phyloP scores from a whole-genome alignment of 1,139 yeast genomes.

The Yamadazyma dushanensis region DNA sequence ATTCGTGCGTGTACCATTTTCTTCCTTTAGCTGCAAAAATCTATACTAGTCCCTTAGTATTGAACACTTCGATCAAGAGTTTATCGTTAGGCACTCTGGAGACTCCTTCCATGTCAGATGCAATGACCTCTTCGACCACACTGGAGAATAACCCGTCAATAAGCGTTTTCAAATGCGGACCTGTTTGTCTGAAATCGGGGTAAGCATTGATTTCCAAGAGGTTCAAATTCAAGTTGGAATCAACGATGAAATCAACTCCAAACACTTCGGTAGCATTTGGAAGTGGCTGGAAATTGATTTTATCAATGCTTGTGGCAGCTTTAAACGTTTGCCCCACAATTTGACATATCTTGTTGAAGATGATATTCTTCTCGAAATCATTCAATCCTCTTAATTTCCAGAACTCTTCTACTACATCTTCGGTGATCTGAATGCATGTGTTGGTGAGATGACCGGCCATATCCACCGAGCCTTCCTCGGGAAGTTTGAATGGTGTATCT shows the following conservation, averaged over 20 bases:
- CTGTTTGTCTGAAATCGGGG: constrained; percentile 97
- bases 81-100: constrained; percentile 9
- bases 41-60: neutral
- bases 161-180: constrained; percentile 63
- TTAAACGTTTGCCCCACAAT: constrained; percentile 71
- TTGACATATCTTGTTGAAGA: constrained; percentile 57
- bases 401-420: constrained; percentile 62
- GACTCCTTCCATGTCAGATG: constrained; percentile 7
- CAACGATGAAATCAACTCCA: constrained; percentile 85
- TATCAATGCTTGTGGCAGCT: constrained; percentile 81
- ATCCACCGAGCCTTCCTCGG: constrained; percentile 30
- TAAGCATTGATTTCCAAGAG: constrained; percentile 87
- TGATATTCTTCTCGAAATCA: constrained; percentile 23
- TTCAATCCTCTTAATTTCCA: constrained; percentile 54
- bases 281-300: constrained; percentile 86
- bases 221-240: constrained; percentile 51
- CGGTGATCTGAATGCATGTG: constrained; percentile 75
- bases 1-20: neutral
- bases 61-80: constrained; percentile 11
- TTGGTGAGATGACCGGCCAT: constrained; percentile 83
- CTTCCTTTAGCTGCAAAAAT: neutral
- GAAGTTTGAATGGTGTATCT: constrained; percentile 43
- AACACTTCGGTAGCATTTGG: constrained; percentile 80
- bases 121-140: constrained; percentile 28
- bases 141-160: constrained; percentile 61